phyloP scores from a whole-genome alignment of 495 filamentous ascomycete species.

The Cercophora scortea region DNA sequence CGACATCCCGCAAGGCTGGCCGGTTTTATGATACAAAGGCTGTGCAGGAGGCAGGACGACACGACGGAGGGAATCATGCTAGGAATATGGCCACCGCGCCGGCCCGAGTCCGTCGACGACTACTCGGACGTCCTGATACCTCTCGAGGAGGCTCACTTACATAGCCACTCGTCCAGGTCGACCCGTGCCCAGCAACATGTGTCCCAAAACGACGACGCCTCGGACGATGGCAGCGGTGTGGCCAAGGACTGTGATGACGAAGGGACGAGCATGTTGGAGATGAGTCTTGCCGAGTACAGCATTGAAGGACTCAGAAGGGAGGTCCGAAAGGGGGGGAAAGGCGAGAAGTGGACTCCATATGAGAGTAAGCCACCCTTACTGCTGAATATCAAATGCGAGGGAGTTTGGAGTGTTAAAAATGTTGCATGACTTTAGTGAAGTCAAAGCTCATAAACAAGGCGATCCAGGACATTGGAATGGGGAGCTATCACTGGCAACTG shows the following conservation, averaged over 20 bases:
- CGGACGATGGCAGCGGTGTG: slow-evolving; percentile 12
- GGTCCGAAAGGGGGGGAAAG: slow-evolving; percentile 31
- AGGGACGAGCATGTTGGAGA: slow-evolving; percentile 31
- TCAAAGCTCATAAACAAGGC: slow-evolving; percentile 62
- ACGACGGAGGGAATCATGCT: too few species aligned
- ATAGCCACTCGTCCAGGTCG: slow-evolving; percentile 35
- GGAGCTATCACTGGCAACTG: slow-evolving; percentile 76
- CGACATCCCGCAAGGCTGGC: too few species aligned
- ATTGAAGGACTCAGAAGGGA: slow-evolving; percentile 42
- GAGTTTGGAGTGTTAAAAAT: background rate
- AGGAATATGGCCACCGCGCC: slow-evolving; percentile 10
- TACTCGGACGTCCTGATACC: slow-evolving; percentile 39
- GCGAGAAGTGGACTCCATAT: slow-evolving; percentile 37
- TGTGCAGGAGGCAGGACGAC: too few species aligned
- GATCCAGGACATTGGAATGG: slow-evolving; percentile 83
- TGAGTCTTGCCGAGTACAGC: slow-evolving; percentile 39
- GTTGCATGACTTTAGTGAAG: slow-evolving; percentile 31
- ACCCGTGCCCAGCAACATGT: slow-evolving; percentile 6
- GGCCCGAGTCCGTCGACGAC: slow-evolving; percentile 32
- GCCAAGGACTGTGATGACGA: slow-evolving; percentile 28
- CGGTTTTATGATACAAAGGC: too few species aligned
- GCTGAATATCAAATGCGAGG: background rate
- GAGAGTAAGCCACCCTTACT: slow-evolving; percentile 31
- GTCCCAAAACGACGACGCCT: slow-evolving; percentile 7
- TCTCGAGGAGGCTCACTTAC: slow-evolving; percentile 38